Evolutionary conservation across 1,139 yeast genomes (phyloP).

Genomic region (Sugiyamaella xylanicola): DNA sequence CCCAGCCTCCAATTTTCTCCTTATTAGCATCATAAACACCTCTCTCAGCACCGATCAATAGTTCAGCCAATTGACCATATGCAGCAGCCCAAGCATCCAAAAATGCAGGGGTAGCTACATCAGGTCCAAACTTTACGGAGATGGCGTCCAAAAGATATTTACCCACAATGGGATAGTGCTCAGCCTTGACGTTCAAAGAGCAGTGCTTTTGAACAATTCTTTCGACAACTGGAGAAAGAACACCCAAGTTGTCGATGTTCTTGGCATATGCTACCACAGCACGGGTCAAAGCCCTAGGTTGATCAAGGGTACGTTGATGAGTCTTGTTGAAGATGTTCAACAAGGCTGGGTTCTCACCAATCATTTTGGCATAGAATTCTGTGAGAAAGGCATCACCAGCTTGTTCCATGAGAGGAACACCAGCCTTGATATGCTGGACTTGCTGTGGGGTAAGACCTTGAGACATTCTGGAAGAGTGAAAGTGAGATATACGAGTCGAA

Average conservation of each 20-base stretch:
- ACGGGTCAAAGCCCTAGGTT: conserved; percentile 66
- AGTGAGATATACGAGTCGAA: not conserved
- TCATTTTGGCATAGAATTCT: conserved; percentile 59
- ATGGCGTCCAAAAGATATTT: conserved; percentile 56
- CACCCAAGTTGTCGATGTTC: conserved; percentile 61
- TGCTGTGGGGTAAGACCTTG: conserved; percentile 38
- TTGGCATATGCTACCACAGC: conserved; percentile 65
- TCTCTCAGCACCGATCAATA: conserved; percentile 60
- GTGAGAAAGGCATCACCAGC: conserved; percentile 60
- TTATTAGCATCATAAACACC: conserved; percentile 47
- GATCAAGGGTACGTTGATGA: conserved; percentile 58
- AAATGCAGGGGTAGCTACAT: conserved; percentile 58
- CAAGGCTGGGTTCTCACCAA: conserved; percentile 55
- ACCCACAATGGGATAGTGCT: conserved; percentile 69
- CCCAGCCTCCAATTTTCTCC: conserved; percentile 51
- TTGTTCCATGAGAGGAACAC: conserved; percentile 60
- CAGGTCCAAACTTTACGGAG: conserved; percentile 56
- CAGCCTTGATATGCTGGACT: conserved; percentile 51
- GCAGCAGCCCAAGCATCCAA: conserved; percentile 69
- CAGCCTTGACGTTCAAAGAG: conserved; percentile 62
- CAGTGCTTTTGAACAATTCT: conserved; percentile 68
- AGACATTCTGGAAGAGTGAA: conserved; percentile 4
- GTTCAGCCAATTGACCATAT: conserved; percentile 62
- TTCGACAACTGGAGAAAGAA: conserved; percentile 56
- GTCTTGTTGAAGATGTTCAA: conserved; percentile 60